Evolutionary conservation across 768 basidiomycete genomes (phyloP), one percentile per base, ranked within the genome.

Genomic region (Rhodosporidiobolus sp.): DNA sequence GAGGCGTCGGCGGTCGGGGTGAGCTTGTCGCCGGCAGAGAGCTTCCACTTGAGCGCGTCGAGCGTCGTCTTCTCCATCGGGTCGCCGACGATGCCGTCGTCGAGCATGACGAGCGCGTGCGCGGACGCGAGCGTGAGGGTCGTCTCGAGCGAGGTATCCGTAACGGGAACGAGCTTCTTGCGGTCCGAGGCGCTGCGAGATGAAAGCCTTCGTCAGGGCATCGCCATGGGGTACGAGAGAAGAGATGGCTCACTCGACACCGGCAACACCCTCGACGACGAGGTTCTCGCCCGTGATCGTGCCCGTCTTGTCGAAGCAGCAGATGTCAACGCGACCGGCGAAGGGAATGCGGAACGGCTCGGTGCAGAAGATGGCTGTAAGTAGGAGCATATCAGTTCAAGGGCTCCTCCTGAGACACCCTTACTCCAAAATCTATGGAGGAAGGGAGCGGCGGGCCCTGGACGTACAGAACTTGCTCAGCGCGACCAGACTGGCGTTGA

Each of bases 231-330:
- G n/a, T 45, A 24, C 1, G 22, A 11, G 1, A 59, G 66, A 62
- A 35, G 45, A 59, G 8, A 12, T 34, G n/a, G 30, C 91, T 78
- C 78, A 97, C 94, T 92, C 86, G 56, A 96, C 85, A 63, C 94
- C 96, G 35, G 86, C 91, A 53, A 99, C 86, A 65, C 96, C 96
- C 80, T 99, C 94, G 1, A 98, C 85, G 14, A 97, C 93, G 20
- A 98, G 83, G 80, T 94, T 89, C 80, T 97, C 94, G 0, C 92
- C 92, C 0, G 96, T 99, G 76, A 99, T 97, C 0, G 96, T 98
- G 32, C 95, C 96, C 0, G 96, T 99, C 85, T 99, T 99, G 82
- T 99, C 96, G 77, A 99, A 98, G 82, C 96, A 98, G 82, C 96
- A 99, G 24, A 98, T 90, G 77, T 99, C 96, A 4, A 98, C 94